A percentile compares a stretch with the other conserved stretches of the same genome.
Conservation (phyloP, 2,329 filamentous ascomycete species). For the Aspergillus neoniger region DNA sequence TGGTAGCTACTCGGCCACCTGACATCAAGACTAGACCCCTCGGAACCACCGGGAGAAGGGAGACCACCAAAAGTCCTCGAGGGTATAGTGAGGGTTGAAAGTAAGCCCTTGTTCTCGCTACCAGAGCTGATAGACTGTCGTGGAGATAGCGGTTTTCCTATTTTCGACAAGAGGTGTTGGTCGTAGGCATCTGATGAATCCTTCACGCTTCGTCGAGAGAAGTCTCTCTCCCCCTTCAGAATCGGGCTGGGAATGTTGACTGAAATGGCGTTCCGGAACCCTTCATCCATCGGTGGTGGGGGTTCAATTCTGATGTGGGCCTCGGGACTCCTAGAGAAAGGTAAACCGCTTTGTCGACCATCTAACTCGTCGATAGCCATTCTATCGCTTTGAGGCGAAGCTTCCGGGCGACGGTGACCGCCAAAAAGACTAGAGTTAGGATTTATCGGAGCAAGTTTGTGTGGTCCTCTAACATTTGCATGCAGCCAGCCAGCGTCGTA, state of each 20-base stretch:
- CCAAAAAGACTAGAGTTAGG: slow-evolving; percentile 55
- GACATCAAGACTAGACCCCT: slow-evolving; percentile 35
- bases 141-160: slow-evolving; percentile 61
- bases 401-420: slow-evolving; percentile 42
- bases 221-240: slow-evolving; percentile 61
- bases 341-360: slow-evolving; percentile 32
- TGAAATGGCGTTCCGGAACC: slow-evolving; percentile 37
- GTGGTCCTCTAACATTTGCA: slow-evolving; percentile 58
- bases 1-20: slow-evolving; percentile 44
- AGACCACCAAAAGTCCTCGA: slow-evolving; percentile 35
- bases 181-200: slow-evolving; percentile 64
- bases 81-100: slow-evolving; percentile 37
- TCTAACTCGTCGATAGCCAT: slow-evolving; percentile 42
- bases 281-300: slow-evolving; percentile 33
- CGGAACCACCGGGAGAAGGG: slow-evolving; percentile 35
- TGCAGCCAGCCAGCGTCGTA: slow-evolving; percentile 65
- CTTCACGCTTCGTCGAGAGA: slow-evolving; percentile 59
- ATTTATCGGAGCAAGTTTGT: slow-evolving; percentile 49
- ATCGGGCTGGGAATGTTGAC: slow-evolving; percentile 33
- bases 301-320: slow-evolving; percentile 40
- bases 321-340: slow-evolving; percentile 34
- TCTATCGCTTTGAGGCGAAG: slow-evolving; percentile 34
- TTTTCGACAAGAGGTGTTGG: slow-evolving; percentile 63
- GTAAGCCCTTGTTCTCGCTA: slow-evolving; percentile 32
- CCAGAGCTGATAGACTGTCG: slow-evolving; percentile 41